phyloP scores from a whole-genome alignment of 805 yeast genomes.

The Metschnikowia kofuensis region DNA sequence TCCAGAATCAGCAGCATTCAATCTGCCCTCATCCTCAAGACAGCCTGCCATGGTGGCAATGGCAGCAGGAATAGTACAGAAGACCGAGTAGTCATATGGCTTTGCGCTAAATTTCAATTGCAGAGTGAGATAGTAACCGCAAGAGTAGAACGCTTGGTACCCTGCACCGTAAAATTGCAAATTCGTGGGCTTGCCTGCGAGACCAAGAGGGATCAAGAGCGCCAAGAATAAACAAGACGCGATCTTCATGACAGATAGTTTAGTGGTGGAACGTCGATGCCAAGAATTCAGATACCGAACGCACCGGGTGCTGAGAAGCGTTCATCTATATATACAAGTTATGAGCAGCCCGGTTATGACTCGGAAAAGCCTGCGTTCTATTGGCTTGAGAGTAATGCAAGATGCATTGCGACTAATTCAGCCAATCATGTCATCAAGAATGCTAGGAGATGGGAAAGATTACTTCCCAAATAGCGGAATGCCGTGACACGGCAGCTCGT shows the following conservation, averaged over 20 bases:
- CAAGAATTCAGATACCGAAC: background rate
- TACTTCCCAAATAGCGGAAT: constrained; percentile 2
- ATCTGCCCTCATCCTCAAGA: constrained; percentile 5
- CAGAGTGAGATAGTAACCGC: constrained; percentile 7
- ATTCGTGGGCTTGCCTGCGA: constrained; percentile 12
- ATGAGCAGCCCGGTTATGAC: no score
- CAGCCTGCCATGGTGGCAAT: constrained; percentile 15
- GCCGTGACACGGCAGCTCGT: background rate
- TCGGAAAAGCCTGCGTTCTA: background rate
- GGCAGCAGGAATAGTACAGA: constrained; percentile 13
- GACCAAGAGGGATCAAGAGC: constrained; percentile 1
- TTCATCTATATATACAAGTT: background rate
- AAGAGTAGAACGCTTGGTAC: constrained; percentile 11
- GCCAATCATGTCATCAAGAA: constrained; percentile 1
- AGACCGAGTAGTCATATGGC: constrained; percentile 8
- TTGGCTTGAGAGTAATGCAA: background rate
- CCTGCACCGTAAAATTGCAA: constrained; percentile 7
- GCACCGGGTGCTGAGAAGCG: background rate
- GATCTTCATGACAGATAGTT: background rate
- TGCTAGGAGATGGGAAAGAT: constrained; percentile 10
- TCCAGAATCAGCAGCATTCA: background rate
- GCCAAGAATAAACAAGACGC: constrained; percentile 1
- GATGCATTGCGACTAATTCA: background rate
- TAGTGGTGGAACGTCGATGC: background rate
- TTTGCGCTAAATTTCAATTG: constrained; percentile 5